Evolutionary conservation across 2,329 filamentous ascomycete genomes (phyloP), one percentile per base, ranked within the genome.

Genomic region (Ophiostoma perfectum): DNA sequence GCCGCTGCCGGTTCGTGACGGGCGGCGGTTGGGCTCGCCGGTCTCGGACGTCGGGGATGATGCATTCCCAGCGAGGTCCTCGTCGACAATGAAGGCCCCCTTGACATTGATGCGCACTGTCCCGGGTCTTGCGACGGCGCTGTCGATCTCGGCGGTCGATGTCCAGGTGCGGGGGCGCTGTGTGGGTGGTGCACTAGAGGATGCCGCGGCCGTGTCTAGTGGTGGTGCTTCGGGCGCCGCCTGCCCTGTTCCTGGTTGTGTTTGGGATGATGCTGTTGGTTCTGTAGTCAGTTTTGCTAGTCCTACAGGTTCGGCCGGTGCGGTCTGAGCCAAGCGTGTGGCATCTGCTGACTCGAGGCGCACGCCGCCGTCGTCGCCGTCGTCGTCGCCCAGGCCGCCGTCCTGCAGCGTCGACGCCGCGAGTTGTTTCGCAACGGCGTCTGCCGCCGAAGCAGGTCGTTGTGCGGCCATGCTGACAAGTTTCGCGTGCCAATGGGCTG

Each of bases 51-150:
- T 77, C 5, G 66, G 41, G 18, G 68, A 45, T 16, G 71, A 64
- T 12, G 55, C 18, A 47, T 64, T 42, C 66, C 76, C 72, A 27
- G 78, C 78, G 3, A 84, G 82, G 73, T 92, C 90, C 71, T 94
- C 89, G 76, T 97, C 92, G 74, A 97, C 93, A 73, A 99, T 98
- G 76, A 97, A 97, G 52, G 95, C 95, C 75, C 94, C 95, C 77
- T 93, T 88, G 72, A 98, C 94, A 77, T 99, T 98, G 81, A 99
- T 98, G 80, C 91, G 90, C 75, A 97, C 93, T 14, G 90, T 85
- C 38, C 87, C 87, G 2, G 87, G 87, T 73, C 86, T 84, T 67
- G 80, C 84, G 74, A 89, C 84, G 65, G 84, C 84, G 74, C 80
- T 86, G 76, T 86, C 83, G 68, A 87, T 86, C 77, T 86, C 84